phyloP scores from a whole-genome alignment of 306 rosid species.

The Corylus avellana region DNA sequence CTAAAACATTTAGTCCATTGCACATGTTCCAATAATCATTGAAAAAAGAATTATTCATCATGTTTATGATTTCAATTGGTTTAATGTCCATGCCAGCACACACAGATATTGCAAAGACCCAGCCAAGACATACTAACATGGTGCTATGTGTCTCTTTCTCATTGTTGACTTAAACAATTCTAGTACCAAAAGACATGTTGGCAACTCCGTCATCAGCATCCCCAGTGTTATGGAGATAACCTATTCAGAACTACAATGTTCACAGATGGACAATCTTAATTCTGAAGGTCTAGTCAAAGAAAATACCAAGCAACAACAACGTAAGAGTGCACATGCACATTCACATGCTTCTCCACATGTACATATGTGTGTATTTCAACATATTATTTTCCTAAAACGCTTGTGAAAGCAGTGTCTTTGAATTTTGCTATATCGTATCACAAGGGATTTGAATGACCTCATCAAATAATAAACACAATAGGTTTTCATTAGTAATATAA shows the following conservation, averaged over 20 bases:
- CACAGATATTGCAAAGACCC: neutral
- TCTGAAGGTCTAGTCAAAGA: neutral
- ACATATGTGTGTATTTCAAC: neutral
- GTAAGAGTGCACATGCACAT: neutral
- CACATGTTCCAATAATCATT: conserved; percentile 7
- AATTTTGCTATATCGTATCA: neutral
- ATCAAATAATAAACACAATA: neutral
- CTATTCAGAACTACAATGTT: neutral
- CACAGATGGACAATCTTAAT: neutral
- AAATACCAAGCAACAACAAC: neutral
- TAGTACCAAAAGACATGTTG: neutral
- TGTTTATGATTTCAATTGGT: neutral
- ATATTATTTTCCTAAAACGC: neutral
- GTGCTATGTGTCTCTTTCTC: neutral
- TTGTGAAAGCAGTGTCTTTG: neutral
- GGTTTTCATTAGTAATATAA: neutral
- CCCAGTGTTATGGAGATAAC: neutral
- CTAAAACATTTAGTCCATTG: neutral
- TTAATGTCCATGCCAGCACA: neutral
- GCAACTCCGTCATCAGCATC: neutral
- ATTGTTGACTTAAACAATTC: neutral
- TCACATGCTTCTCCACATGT: neutral
- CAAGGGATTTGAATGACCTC: neutral
- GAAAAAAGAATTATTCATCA: neutral
- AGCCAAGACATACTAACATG: neutral